phyloP scores from a whole-genome alignment of 1,284 basidiomycete species.

The Apiotrichum akiyoshidainum region DNA sequence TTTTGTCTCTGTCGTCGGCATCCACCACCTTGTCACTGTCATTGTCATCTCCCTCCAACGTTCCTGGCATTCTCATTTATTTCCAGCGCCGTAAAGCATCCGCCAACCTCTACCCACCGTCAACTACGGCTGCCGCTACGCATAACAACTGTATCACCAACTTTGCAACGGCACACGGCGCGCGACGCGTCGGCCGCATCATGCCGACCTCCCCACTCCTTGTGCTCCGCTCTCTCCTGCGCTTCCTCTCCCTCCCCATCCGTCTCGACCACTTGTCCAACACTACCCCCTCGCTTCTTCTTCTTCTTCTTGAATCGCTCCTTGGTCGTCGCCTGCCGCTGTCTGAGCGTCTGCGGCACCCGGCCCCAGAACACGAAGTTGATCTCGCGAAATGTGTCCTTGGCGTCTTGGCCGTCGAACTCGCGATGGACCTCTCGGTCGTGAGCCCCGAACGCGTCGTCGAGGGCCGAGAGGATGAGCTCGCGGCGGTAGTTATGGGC shows the following conservation, averaged over 20 bases:
- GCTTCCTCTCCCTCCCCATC: slow-evolving; percentile 24
- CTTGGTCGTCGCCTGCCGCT: slow-evolving; percentile 22
- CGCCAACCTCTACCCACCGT: no score
- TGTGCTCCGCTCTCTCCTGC: slow-evolving; percentile 28
- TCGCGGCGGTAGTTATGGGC: slow-evolving; percentile 32
- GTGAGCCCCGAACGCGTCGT: slow-evolving; percentile 26
- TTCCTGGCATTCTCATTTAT: no score
- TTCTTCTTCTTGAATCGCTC: slow-evolving; percentile 28
- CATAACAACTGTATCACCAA: no score
- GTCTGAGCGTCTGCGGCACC: slow-evolving; percentile 15
- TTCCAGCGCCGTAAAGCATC: no score
- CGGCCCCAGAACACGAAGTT: slow-evolving; percentile 22
- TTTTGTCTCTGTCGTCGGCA: no score
- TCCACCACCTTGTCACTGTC: no score
- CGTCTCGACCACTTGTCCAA: slow-evolving; percentile 18
- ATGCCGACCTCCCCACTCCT: slow-evolving; percentile 34
- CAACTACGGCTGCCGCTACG: no score
- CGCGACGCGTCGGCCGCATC: slow-evolving; percentile 12
- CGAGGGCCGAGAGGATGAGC: slow-evolving; percentile 21
- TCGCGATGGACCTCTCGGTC: slow-evolving; percentile 28
- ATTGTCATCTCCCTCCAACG: no score
- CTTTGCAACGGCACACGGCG: neutral
- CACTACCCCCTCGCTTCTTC: slow-evolving; percentile 31
- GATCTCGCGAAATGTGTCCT: slow-evolving; percentile 31
- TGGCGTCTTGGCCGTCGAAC: slow-evolving; percentile 31